Conservation (phyloP, 2,329 filamentous ascomycete genomes). For the Monilinia laxa region DNA sequence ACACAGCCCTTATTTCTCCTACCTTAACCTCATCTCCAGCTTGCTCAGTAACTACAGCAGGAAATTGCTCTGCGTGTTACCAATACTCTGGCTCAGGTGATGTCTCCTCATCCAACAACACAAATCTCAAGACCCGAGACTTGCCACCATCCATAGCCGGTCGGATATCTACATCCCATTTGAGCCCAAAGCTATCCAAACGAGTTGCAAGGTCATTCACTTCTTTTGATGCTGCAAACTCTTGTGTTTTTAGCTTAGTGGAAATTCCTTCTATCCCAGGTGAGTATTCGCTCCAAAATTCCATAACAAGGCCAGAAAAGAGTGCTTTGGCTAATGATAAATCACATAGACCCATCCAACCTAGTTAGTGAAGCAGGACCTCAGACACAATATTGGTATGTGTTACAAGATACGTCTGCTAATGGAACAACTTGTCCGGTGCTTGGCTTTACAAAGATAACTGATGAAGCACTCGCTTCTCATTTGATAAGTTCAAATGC, state of each 20-base stretch:
- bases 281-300: neutral
- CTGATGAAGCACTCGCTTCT: conserved; percentile 6
- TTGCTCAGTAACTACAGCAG: neutral
- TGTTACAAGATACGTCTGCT: neutral
- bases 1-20: neutral
- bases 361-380: neutral
- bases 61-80: conserved; percentile 4
- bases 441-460: conserved; percentile 1
- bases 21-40: neutral
- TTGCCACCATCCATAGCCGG: conserved; percentile 5
- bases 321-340: neutral
- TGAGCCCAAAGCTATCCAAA: neutral
- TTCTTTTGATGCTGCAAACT: neutral
- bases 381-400: conserved; percentile 14
- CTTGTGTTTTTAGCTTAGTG: neutral
- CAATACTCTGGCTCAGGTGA: neutral
- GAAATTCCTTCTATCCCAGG: neutral
- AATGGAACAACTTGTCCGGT: conserved; percentile 2
- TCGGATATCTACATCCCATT: conserved; percentile 3
- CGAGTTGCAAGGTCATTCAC: neutral
- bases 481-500: conserved; percentile 14
- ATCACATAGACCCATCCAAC: neutral
- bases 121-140: neutral
- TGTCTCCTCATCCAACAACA: neutral
- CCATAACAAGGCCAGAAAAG: neutral